Evolutionary conservation across 345 rosid species (phyloP).

Genomic region (Geranium rotundifolium): DNA sequence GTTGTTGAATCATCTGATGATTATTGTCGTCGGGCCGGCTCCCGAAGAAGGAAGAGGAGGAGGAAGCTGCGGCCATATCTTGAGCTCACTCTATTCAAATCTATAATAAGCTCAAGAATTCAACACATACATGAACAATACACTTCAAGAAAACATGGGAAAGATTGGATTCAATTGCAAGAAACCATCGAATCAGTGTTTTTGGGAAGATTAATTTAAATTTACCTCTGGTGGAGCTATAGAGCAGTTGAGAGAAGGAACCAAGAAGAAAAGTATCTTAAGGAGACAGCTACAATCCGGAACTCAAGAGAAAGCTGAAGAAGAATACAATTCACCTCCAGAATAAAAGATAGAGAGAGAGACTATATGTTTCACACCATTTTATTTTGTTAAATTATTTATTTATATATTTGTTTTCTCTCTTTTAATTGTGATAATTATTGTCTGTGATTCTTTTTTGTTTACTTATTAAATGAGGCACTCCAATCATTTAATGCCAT

Average conservation of each 20-base stretch:
- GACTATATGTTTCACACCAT: not conserved
- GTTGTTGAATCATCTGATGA: slow-evolving; percentile 30
- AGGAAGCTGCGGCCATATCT: not conserved
- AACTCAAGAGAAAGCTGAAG: not conserved
- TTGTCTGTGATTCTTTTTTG: too few species aligned
- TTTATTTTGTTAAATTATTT: too few species aligned
- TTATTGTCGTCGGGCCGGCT: slow-evolving; percentile 19
- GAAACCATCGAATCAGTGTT: too few species aligned
- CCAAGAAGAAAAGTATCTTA: not conserved
- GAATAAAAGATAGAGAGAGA: not conserved
- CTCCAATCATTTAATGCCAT: too few species aligned
- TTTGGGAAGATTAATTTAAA: too few species aligned
- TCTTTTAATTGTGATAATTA: not conserved
- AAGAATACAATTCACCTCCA: not conserved
- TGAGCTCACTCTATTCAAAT: not conserved
- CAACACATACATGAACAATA: not conserved
- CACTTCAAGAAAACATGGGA: too few species aligned
- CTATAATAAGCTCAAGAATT: not conserved
- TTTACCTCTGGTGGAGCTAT: too few species aligned
- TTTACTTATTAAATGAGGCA: too few species aligned
- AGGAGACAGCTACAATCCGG: not conserved
- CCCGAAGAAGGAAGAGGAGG: not conserved
- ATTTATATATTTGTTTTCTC: not conserved
- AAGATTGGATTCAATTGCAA: too few species aligned
- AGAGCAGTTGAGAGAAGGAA: not conserved